Conservation (phyloP, 768 basidiomycete genomes). For the Tylopilus sp. region DNA sequence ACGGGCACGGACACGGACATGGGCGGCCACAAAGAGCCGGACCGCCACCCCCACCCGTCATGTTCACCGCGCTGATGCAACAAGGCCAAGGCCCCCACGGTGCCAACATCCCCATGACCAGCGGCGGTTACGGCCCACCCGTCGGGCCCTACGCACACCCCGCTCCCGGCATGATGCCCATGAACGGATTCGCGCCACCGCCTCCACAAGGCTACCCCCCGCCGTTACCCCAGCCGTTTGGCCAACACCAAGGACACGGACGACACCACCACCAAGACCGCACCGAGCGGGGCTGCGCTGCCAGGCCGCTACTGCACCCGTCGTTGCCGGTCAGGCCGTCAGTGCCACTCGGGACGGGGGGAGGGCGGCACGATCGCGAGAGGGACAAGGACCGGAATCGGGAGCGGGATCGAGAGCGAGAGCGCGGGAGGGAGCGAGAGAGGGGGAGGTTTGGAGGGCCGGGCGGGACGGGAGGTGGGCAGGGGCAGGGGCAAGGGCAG, state of each 20-base stretch:
- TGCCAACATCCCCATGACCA: conserved; percentile 1
- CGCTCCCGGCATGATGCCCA: conserved; percentile 3
- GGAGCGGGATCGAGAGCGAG: background rate
- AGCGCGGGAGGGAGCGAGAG: conserved; percentile 17
- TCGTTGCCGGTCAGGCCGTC: conserved; percentile 23
- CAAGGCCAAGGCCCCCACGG: conserved; percentile 14
- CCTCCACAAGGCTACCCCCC: conserved; percentile 18
- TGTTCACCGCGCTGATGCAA: conserved; percentile 32
- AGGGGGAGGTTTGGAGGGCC: conserved; percentile 17
- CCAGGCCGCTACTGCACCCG: conserved; percentile 10
- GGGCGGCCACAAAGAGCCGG: conserved; percentile 30
- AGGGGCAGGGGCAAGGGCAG: no score
- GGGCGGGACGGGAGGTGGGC: conserved; percentile 2
- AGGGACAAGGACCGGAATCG: background rate
- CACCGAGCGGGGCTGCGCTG: conserved; percentile 3
- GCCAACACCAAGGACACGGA: conserved; percentile 10
- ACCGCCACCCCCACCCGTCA: conserved; percentile 25
- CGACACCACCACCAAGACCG: conserved; percentile 17
- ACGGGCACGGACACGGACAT: conserved; percentile 25
- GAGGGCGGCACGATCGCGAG: conserved; percentile 20
- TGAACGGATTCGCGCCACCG: conserved; percentile 19
- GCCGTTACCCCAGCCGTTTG: conserved; percentile 18
- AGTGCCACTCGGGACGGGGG: conserved; percentile 13
- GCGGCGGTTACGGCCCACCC: conserved; percentile 15
- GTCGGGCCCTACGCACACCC: conserved; percentile 13